A percentile compares a stretch with the other conserved stretches of the same genome.
Evolutionary conservation across 2,329 filamentous ascomycete species (phyloP).

Genomic region (Phyllosticta capitalensis): DNA sequence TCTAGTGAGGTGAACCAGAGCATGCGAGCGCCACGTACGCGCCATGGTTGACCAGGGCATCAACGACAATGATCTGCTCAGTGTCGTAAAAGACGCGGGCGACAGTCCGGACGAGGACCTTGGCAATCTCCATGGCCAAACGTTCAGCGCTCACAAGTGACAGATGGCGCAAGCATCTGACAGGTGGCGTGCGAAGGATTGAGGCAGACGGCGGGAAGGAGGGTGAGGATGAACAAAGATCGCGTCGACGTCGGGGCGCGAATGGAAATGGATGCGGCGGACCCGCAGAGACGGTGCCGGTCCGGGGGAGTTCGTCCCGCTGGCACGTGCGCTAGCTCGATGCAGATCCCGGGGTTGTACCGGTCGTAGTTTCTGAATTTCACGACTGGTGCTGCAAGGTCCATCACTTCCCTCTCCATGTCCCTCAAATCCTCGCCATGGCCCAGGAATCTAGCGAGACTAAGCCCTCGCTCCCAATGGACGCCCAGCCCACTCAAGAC

Average conservation of each 20-base stretch:
- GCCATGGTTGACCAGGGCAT: slow-evolving; percentile 68
- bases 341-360: neutral
- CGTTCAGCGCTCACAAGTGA: neutral
- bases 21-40: slow-evolving; percentile 54
- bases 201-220: neutral
- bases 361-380: neutral
- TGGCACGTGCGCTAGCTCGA: neutral
- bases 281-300: neutral
- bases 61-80: slow-evolving; percentile 70
- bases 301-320: neutral
- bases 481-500: slow-evolving; percentile 12
- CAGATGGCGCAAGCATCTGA: neutral
- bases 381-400: neutral
- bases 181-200: neutral
- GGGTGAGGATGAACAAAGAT: neutral
- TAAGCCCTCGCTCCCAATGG: slow-evolving; percentile 17
- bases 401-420: neutral
- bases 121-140: slow-evolving; percentile 52
- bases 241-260: neutral
- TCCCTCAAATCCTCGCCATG: neutral
- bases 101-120: slow-evolving; percentile 76
- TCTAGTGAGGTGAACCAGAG: slow-evolving; percentile 9
- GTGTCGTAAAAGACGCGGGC: slow-evolving; percentile 80
- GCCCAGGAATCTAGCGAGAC: neutral
- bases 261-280: neutral